Percentiles rank a stretch among this genome's conserved stretches.
Evolutionary conservation across 2,329 filamentous ascomycete species (phyloP).

Genomic region (Ophidiomyces ophidiicola): DNA sequence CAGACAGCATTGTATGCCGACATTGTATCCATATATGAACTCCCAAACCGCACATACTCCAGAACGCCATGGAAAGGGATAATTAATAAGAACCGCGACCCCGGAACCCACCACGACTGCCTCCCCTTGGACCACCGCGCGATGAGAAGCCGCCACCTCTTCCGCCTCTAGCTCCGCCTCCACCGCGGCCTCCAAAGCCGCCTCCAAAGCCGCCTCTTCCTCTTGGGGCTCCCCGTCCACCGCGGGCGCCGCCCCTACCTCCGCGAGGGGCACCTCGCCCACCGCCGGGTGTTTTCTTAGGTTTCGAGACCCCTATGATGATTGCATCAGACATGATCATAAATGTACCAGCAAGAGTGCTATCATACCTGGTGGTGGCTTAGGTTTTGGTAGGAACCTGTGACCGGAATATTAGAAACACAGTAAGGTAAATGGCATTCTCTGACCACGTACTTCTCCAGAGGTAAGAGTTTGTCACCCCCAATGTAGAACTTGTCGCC

Average conservation of each 20-base stretch:
- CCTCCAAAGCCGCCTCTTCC: constrained; percentile 42
- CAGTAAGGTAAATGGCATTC: constrained; percentile 1
- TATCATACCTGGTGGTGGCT: constrained; percentile 46
- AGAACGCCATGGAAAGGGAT: constrained; percentile 15
- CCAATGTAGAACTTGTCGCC: constrained; percentile 97
- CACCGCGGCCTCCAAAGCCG: constrained; percentile 34
- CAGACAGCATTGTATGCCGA: constrained; percentile 3
- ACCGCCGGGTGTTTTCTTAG: constrained; percentile 56
- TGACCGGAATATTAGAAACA: constrained; percentile 17
- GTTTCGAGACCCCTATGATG: constrained; percentile 50
- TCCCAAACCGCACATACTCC: constrained; percentile 14
- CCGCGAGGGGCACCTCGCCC: constrained; percentile 37
- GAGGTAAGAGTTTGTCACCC: constrained; percentile 81
- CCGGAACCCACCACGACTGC: constrained; percentile 24
- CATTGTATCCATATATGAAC: constrained; percentile 7
- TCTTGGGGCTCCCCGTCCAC: constrained; percentile 40
- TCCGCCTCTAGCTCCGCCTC: constrained; percentile 29
- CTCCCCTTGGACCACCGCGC: constrained; percentile 24
- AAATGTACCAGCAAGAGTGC: constrained; percentile 1
- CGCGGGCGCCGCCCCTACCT: constrained; percentile 34
- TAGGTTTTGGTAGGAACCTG: constrained; percentile 86
- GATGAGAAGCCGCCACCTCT: constrained; percentile 30
- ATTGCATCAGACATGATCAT: constrained; percentile 16
- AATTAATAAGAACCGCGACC: constrained; percentile 19
- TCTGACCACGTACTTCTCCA: constrained; percentile 54